Percentiles rank a stretch among this genome's conserved stretches.
Evolutionary conservation across 371 early-diverging fungal species (phyloP).

Genomic region (Actinomortierella ambigua): DNA sequence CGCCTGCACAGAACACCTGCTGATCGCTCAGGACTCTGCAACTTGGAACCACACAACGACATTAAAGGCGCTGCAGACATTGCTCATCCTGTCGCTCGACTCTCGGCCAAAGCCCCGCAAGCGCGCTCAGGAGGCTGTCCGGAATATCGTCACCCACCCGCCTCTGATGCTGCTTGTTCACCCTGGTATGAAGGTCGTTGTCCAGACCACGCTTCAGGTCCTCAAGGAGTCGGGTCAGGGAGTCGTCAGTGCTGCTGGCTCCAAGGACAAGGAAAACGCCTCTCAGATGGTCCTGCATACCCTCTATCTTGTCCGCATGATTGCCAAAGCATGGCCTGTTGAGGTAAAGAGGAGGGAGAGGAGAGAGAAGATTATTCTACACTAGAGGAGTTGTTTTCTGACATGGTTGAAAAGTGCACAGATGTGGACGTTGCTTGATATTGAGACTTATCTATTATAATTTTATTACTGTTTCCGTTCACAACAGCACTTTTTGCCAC

Average conservation of each 20-base stretch:
- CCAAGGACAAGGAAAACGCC: constrained; percentile 45
- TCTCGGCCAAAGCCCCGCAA: constrained; percentile 90
- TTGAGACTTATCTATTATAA: not conserved
- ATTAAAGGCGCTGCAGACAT: constrained; percentile 71
- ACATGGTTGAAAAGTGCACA: too few relatives aligned
- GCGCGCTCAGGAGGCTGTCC: constrained; percentile 85
- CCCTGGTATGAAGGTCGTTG: constrained; percentile 77
- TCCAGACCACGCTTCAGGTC: constrained; percentile 73
- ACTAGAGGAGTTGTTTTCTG: too few relatives aligned
- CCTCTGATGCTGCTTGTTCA: constrained; percentile 80
- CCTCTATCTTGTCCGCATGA: constrained; percentile 75
- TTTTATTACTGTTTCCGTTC: not conserved
- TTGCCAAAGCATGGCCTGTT: constrained; percentile 76
- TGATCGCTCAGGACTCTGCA: constrained; percentile 78
- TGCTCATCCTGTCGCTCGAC: constrained; percentile 81
- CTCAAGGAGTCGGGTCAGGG: constrained; percentile 72
- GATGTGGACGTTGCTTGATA: not conserved
- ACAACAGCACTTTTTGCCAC: constrained; percentile 56
- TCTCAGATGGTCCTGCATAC: constrained; percentile 64
- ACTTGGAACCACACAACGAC: constrained; percentile 74
- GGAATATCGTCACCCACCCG: constrained; percentile 67
- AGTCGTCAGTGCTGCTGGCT: constrained; percentile 66
- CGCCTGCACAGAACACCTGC: constrained; percentile 82
- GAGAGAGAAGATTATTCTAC: too few relatives aligned
- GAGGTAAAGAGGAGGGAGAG: constrained; percentile 56